These are phyloP conservation scores for Suhomyces bolitotheri DNA, from an alignment of 1,139 yeast species.

Conservation along the genomic window DNA sequence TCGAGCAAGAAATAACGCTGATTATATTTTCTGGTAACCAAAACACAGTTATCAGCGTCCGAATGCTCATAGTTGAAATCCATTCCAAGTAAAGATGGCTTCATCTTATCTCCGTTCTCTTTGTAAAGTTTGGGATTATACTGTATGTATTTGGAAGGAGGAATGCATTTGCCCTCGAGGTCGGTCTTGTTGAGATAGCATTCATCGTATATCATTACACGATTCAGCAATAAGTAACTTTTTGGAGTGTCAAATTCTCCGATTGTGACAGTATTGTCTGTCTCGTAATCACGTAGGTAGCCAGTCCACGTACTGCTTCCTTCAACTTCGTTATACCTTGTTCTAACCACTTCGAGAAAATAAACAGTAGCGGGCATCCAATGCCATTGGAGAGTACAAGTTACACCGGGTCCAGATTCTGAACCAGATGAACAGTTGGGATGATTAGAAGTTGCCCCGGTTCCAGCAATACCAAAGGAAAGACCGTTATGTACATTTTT, in stretches of 20 bases:
- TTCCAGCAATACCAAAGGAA: conserved; percentile 5
- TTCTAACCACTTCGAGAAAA: conserved; percentile 1
- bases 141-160: too few species aligned
- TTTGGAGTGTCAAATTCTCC: conserved; percentile 4
- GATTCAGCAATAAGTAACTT: not conserved
- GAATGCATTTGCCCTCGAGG: too few species aligned
- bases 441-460: not conserved
- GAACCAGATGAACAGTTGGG: conserved; percentile 6
- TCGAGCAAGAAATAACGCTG: too few species aligned
- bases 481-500: not conserved
- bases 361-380: conserved; percentile 7
- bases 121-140: not conserved
- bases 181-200: too few species aligned
- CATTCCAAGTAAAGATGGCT: too few species aligned
- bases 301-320: conserved; percentile 9
- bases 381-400: conserved; percentile 5
- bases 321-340: not conserved
- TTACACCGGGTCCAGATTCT: conserved; percentile 6
- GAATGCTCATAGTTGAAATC: too few species aligned
- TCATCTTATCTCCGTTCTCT: not conserved
- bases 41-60: too few species aligned
- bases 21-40: too few species aligned
- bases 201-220: conserved; percentile 3
- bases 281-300: conserved; percentile 3
- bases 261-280: not conserved